phyloP scores from a whole-genome alignment of 257 asterid species.

The Capsicum rhomboideum region DNA sequence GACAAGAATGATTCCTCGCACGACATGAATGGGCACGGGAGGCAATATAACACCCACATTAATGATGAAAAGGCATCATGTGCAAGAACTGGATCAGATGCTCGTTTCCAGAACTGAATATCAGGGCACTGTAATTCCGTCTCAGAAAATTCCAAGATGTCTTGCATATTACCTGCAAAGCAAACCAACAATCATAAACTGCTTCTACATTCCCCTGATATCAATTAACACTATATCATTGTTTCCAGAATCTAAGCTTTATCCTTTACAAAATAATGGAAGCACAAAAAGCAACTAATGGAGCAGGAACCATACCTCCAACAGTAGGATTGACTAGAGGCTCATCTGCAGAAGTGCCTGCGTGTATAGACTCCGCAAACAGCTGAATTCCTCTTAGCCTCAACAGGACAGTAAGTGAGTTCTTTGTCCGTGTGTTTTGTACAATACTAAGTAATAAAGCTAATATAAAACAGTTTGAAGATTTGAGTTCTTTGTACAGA shows the following conservation, averaged over 20 bases:
- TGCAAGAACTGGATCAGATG: conserved; percentile 70
- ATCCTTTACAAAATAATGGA: background rate
- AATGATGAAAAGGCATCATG: conserved; percentile 84
- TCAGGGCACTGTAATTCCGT: conserved; percentile 50
- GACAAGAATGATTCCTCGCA: conserved; percentile 70
- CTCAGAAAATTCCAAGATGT: conserved; percentile 51
- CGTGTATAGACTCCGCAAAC: conserved; percentile 59
- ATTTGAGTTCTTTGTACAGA: conserved; percentile 63
- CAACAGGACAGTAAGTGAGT: conserved; percentile 44
- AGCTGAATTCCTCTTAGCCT: conserved; percentile 72
- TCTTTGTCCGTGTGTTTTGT: conserved; percentile 41
- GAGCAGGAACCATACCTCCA: background rate
- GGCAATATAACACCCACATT: conserved; percentile 93
- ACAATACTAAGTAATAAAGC: conserved; percentile 63
- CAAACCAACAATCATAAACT: background rate
- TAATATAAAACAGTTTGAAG: conserved; percentile 76
- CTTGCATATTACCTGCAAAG: conserved; percentile 61
- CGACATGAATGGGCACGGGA: conserved; percentile 65
- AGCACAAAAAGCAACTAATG: background rate
- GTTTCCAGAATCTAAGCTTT: background rate
- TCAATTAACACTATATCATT: background rate
- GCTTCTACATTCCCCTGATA: background rate
- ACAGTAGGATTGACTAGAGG: background rate
- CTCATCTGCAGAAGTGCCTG: conserved; percentile 25
- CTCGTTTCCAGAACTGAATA: conserved; percentile 64